Base-by-base conservation (phyloP, 1,284 basidiomycete species). In the Rhodotorula sp. region DNA sequence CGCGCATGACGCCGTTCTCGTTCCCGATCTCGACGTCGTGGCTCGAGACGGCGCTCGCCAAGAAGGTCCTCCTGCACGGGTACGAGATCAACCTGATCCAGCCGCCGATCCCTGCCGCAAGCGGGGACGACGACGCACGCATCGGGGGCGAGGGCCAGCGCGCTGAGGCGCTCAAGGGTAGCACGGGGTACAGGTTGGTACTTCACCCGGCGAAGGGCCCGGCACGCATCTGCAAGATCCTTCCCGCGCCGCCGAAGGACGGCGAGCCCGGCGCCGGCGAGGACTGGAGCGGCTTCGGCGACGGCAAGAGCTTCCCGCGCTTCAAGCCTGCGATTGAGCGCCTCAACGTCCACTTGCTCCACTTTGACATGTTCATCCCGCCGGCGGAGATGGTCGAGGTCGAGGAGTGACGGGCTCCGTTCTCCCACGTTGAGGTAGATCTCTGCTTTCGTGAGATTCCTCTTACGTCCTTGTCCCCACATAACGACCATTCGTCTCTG, bases 341-440 rank as follows among this genome's bases (percentile, higher is more conserved):
- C 22, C 54, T 61, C 21, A 69, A 60, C 62, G 55, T 66, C 25
- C 65, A 62, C 34, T 32, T 71, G 36, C 37, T 57, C 25, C 22
- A n/a, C 27, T 71, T 71, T 37, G 41, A 56, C 32, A 71, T 71
- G 69, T 50, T 51, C 27, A 53, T 71, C 22, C 64, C 69, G 6
- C 48, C 10, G 6, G 48, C 48, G 25, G 48, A 50, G 25, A 22
- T 50, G 10, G 9, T 50, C 48, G 48, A 50, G 8, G 27, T 50
- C 25, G 48, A 50, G 48, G 48, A 50, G 5, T 22, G n/a, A 9
- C 12, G 48, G 25, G 48, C 2, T 7, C 4, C 5, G 5, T 5
- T 27, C 17, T 17, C n/a, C n/a, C n/a, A n/a, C n/a, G n/a, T n/a
- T n/a, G n/a, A n/a, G n/a, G n/a, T n/a, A n/a, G n/a, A n/a, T n/a